Conservation (phyloP, 768 basidiomycete genomes). For the Dacryopinax spathularia region DNA sequence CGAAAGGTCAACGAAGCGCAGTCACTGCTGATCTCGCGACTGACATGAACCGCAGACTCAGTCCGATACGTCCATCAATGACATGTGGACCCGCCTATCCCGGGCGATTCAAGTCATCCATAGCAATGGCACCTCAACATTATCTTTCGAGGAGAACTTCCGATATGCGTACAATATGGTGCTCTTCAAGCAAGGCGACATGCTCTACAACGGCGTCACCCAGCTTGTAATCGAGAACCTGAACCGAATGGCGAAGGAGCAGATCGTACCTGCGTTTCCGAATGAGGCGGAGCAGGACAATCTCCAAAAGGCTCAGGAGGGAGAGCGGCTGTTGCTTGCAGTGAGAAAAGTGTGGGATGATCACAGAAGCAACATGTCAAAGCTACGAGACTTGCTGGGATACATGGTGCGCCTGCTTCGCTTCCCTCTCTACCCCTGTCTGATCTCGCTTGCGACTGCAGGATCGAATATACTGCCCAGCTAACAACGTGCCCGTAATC, state of each 20-base stretch:
- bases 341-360: conserved; percentile 84
- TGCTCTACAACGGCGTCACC: conserved; percentile 74
- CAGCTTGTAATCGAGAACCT: conserved; percentile 71
- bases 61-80: conserved; percentile 38
- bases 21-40: neutral
- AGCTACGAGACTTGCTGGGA: conserved; percentile 77
- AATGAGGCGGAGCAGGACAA: conserved; percentile 50
- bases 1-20: neutral
- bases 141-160: conserved; percentile 88
- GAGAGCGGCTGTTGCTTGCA: conserved; percentile 71
- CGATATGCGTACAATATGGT: conserved; percentile 92
- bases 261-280: conserved; percentile 75
- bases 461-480: conserved; percentile 80
- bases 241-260: conserved; percentile 54
- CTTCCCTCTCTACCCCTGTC: neutral
- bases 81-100: conserved; percentile 69
- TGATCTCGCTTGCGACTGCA: conserved; percentile 21
- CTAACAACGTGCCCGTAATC: conserved; percentile 61
- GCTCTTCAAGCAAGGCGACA: conserved; percentile 66
- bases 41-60: neutral
- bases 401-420: conserved; percentile 64
- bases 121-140: conserved; percentile 75
- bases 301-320: conserved; percentile 65
- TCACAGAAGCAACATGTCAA: conserved; percentile 75
- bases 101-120: conserved; percentile 88